Evolutionary conservation across 176 grass and related monocot genomes (phyloP).

Genomic region (Calamus simplicifolius): DNA sequence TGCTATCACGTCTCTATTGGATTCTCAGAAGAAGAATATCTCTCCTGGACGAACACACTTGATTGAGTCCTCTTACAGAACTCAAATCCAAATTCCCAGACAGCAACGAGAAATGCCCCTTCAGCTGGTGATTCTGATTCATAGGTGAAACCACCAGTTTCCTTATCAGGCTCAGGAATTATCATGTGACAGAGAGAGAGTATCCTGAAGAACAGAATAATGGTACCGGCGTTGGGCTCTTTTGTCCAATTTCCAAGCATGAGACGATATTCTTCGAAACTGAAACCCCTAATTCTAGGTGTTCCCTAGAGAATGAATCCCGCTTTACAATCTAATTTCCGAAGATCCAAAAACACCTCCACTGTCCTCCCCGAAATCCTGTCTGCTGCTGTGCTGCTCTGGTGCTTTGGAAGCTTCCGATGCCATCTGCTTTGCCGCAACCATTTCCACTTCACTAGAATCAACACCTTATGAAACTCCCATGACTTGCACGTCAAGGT

Average conservation of each 20-base stretch:
- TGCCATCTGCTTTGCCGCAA: slow-evolving; percentile 79
- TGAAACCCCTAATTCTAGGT: slow-evolving; percentile 76
- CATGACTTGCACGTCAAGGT: slow-evolving; percentile 95
- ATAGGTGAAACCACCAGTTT: slow-evolving; percentile 62
- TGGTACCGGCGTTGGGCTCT: slow-evolving; percentile 40
- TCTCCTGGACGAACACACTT: slow-evolving; percentile 69
- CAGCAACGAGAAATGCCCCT: slow-evolving; percentile 90
- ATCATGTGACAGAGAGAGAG: slow-evolving; percentile 84
- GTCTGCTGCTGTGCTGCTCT: slow-evolving; percentile 27
- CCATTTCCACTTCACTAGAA: slow-evolving; percentile 88
- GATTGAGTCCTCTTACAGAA: slow-evolving; percentile 87
- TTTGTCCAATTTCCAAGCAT: slow-evolving; percentile 91
- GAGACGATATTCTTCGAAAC: slow-evolving; percentile 74
- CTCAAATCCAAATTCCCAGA: slow-evolving; percentile 96
- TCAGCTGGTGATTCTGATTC: slow-evolving; percentile 99
- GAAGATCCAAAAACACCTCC: slow-evolving; percentile 23
- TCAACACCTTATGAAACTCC: slow-evolving; percentile 78
- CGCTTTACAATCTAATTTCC: slow-evolving; percentile 56
- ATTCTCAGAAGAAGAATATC: slow-evolving; percentile 47
- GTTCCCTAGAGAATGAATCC: slow-evolving; percentile 35
- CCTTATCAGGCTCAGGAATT: slow-evolving; percentile 81
- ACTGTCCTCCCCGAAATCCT: slow-evolving; percentile 51
- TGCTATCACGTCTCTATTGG: slow-evolving; percentile 54
- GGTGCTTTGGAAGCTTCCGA: slow-evolving; percentile 36
- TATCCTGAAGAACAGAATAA: slow-evolving; percentile 94